Percentiles rank a stretch among this genome's conserved stretches.
These are phyloP conservation scores for Fusarium concolor DNA, from an alignment of 2,329 filamentous ascomycete species.

Conservation along the genomic window DNA sequence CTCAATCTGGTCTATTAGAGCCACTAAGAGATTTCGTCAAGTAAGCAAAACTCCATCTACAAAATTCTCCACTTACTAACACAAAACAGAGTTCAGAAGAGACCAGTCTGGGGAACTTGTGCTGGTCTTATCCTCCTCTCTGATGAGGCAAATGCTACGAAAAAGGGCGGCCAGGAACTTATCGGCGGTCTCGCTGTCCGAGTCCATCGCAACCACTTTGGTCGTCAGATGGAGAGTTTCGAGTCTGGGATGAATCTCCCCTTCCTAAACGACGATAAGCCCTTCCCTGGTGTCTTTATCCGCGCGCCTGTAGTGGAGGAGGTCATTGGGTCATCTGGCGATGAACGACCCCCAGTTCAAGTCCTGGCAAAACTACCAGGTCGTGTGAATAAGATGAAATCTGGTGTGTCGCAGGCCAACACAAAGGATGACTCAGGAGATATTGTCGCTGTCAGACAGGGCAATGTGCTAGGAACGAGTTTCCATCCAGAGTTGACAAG, in stretches of 20 bases:
- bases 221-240: conserved; percentile 92
- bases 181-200: conserved; percentile 92
- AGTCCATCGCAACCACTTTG: conserved; percentile 95
- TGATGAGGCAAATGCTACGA: conserved; percentile 87
- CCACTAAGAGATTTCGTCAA: conserved; percentile 92
- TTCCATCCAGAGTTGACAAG: conserved; percentile 95
- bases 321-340: conserved; percentile 60
- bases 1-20: conserved; percentile 82
- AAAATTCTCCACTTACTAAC: neutral
- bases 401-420: conserved; percentile 53
- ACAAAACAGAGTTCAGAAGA: conserved; percentile 72
- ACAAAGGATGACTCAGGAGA: conserved; percentile 68
- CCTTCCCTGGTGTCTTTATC: conserved; percentile 90
- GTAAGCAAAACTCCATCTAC: conserved; percentile 59
- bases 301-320: conserved; percentile 92
- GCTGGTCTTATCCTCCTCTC: conserved; percentile 93
- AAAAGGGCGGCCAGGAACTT: conserved; percentile 90
- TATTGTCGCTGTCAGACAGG: conserved; percentile 89
- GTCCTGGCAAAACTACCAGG: conserved; percentile 64
- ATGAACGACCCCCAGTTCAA: conserved; percentile 57
- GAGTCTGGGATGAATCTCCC: conserved; percentile 78
- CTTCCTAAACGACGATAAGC: conserved; percentile 65
- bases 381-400: conserved; percentile 53
- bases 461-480: conserved; percentile 92
- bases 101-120: conserved; percentile 95